Evolutionary conservation across 148 eudicot species (phyloP).

Genomic region (Spergularia marina): DNA sequence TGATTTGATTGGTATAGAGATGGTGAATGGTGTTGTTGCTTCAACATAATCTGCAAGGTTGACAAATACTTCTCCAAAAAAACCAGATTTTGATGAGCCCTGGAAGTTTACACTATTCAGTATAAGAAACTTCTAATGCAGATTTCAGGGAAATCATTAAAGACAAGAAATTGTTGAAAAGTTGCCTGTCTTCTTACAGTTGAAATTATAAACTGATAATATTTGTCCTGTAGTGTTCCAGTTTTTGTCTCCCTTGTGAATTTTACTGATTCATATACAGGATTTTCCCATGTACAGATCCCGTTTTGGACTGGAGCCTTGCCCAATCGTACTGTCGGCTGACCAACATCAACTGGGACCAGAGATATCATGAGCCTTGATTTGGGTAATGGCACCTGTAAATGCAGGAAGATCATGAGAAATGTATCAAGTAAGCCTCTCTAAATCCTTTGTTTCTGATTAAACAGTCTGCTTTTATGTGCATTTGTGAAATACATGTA

Average conservation of each 20-base stretch:
- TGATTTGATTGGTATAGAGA: slow-evolving; percentile 62
- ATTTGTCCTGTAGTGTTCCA: slow-evolving; percentile 62
- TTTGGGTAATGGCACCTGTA: slow-evolving; percentile 69
- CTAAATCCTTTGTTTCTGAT: neutral
- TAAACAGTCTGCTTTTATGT: slow-evolving; percentile 7
- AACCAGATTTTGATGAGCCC: slow-evolving; percentile 85
- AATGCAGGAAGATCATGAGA: slow-evolving; percentile 10
- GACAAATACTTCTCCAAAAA: slow-evolving; percentile 66
- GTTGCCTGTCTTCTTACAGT: slow-evolving; percentile 45
- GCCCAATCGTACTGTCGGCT: slow-evolving; percentile 71
- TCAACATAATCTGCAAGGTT: slow-evolving; percentile 75
- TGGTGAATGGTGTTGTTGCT: slow-evolving; percentile 47
- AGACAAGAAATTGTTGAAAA: neutral
- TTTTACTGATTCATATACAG: slow-evolving; percentile 82
- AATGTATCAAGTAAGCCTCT: slow-evolving; percentile 10
- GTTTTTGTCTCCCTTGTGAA: slow-evolving; percentile 64
- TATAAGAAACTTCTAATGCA: neutral
- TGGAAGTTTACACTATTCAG: slow-evolving; percentile 28
- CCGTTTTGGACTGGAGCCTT: slow-evolving; percentile 75
- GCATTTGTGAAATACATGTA: neutral
- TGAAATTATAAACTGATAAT: slow-evolving; percentile 68
- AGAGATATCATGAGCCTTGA: slow-evolving; percentile 62
- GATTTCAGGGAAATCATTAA: slow-evolving; percentile 12
- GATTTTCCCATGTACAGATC: slow-evolving; percentile 79
- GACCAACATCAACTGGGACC: slow-evolving; percentile 85